Evolutionary conservation across 2,329 filamentous ascomycete species (phyloP).

Genomic region (Hypoxylon sp.): DNA sequence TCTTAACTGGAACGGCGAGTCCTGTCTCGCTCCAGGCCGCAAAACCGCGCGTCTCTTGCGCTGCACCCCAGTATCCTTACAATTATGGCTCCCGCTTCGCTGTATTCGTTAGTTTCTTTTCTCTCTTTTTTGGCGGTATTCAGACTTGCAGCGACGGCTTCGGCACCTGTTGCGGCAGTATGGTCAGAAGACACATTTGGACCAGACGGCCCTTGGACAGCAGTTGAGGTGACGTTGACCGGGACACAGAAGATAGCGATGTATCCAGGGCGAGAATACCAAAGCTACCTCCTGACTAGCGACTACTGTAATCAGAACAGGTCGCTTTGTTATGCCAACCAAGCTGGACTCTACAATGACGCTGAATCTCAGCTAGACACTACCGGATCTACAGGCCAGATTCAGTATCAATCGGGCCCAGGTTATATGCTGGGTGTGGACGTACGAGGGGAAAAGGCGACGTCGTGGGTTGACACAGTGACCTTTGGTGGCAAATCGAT

Average conservation of each 20-base stretch:
- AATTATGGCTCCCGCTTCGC: conserved; percentile 42
- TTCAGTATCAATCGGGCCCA: conserved; percentile 41
- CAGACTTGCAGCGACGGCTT: conserved; percentile 31
- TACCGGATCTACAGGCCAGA: conserved; percentile 45
- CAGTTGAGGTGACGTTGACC: conserved; percentile 47
- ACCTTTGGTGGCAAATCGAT: conserved; percentile 42
- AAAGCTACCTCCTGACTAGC: conserved; percentile 48
- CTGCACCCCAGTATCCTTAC: conserved; percentile 23
- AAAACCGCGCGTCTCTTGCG: conserved; percentile 19
- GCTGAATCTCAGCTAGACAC: conserved; percentile 45
- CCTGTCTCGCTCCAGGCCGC: conserved; percentile 23
- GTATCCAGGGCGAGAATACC: conserved; percentile 50
- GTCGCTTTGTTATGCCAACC: conserved; percentile 45
- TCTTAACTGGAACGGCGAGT: conserved; percentile 28
- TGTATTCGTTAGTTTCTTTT: conserved; percentile 43
- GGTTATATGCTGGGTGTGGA: conserved; percentile 48
- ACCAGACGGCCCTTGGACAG: conserved; percentile 54
- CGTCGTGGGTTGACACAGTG: conserved; percentile 49
- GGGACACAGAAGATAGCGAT: conserved; percentile 45
- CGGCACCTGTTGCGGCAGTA: conserved; percentile 42
- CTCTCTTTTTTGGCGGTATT: conserved; percentile 44
- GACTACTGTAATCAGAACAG: conserved; percentile 49
- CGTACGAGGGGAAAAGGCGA: conserved; percentile 39
- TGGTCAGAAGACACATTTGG: conserved; percentile 50
- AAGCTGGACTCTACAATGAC: conserved; percentile 49